These are phyloP conservation scores for Phlebiopsis flavidoalba DNA, from an alignment of 768 basidiomycete species.

Conservation along the genomic window DNA sequence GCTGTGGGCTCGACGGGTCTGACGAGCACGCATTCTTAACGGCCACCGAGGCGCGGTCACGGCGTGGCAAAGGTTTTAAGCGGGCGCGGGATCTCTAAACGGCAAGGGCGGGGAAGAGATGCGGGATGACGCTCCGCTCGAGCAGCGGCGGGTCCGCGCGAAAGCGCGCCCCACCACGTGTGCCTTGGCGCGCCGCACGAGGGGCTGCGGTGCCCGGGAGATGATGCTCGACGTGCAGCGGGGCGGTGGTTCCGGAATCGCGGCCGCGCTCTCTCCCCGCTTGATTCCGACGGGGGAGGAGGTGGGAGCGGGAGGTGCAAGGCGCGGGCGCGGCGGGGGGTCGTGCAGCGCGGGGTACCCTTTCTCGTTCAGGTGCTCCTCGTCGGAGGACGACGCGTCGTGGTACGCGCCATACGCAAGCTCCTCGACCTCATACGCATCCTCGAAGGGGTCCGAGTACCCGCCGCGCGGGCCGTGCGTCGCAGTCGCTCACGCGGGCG, in stretches of 20 bases:
- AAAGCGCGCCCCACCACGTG: conserved; percentile 80
- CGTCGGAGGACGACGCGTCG: conserved; percentile 15
- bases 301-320: conserved; percentile 17
- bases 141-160: conserved; percentile 58
- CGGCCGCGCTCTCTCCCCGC: no score
- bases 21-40: no score
- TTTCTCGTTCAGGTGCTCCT: conserved; percentile 7
- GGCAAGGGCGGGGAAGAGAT: conserved; percentile 31
- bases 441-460: conserved; percentile 23
- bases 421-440: conserved; percentile 18
- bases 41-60: conserved; percentile 54
- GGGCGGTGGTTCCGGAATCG: no score
- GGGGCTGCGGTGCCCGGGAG: conserved; percentile 34
- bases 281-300: conserved; percentile 23
- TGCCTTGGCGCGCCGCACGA: conserved; percentile 55
- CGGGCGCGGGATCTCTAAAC: conserved; percentile 79
- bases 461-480: conserved; percentile 17
- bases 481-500: conserved; percentile 3
- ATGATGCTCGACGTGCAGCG: conserved; percentile 37
- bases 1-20: no score
- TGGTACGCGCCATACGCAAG: conserved; percentile 13
- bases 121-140: conserved; percentile 38
- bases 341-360: conserved; percentile 15
- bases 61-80: no score
- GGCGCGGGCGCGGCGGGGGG: conserved; percentile 20